Evolutionary conservation across 2,329 filamentous ascomycete species (phyloP), one percentile per base, ranked within the genome.

Genomic region (Drechslerella stenobrocha): DNA sequence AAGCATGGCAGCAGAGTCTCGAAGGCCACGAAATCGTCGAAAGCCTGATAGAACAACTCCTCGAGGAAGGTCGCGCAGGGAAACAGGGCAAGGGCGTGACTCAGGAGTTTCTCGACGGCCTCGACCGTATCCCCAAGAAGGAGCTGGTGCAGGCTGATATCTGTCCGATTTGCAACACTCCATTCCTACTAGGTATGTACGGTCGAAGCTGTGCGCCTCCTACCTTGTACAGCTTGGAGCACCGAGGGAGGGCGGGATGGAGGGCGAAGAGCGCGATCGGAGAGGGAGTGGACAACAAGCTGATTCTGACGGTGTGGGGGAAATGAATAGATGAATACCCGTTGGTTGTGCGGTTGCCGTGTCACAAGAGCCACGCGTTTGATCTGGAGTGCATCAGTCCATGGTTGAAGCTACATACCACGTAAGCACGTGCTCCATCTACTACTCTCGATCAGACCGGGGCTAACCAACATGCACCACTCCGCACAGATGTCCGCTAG

Each of bases 361-460:
- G 72, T 66, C 71, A 71, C 48, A 65, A 60, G 47, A 63, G 61
- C 26, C 71, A 73, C 34, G 66, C 57, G 20, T 72, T 73, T 34
- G 71, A 72, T 55, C 42, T 72, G 11, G 72, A 73, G 52, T 73
- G 72, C 57, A 72, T 73, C 20, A 66, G 60, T 22, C 71, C 72
- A 24, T 73, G 72, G 72, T 45, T 73, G 40, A 72, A 72, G 35
- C 57, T 73, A 44, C 70, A 71, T 55, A 65, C 64, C 1, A 71
- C 71, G 70, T 71, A 57, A 34, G 70, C 5, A 30, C 44, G 9
- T n/a, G 8, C 30, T 20, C 2, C 15, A 24, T 45, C 42, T 7
- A 28, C 15, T 42, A 2, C 18, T 23, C 5, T 28, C 28, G 13
- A 22, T 8, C 23, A 11, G 35, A 26, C 8, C 13, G 40, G 2